A percentile compares a stretch with the other conserved stretches of the same genome.
Evolutionary conservation across 2,329 filamentous ascomycete genomes (phyloP).

Genomic region (Paraphaeosphaeria minitans): DNA sequence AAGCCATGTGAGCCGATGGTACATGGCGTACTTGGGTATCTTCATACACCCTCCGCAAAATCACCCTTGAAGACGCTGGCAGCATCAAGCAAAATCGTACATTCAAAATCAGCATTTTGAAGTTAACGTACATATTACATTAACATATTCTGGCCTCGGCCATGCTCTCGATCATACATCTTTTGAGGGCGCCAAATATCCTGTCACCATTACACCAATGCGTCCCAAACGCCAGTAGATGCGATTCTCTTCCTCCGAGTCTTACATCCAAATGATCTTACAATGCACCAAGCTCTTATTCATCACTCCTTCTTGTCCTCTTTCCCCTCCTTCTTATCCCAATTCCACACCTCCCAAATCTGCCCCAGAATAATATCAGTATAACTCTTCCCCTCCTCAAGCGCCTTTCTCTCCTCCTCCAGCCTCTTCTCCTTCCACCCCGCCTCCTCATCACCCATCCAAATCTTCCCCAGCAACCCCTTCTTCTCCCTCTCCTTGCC

Average conservation of each 20-base stretch:
- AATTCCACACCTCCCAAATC: constrained; percentile 56
- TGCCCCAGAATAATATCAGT: constrained; percentile 52
- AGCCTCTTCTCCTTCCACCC: constrained; percentile 53
- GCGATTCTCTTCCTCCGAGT: neutral
- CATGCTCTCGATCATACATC: neutral
- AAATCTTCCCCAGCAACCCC: constrained; percentile 40
- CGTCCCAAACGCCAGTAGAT: neutral
- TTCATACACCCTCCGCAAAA: no score
- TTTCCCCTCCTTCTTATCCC: constrained; percentile 45
- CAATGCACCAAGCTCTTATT: no score
- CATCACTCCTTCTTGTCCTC: constrained; percentile 30
- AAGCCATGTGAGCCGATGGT: neutral
- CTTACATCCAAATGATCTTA: constrained; percentile 11
- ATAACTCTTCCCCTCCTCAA: constrained; percentile 49
- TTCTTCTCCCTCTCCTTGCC: constrained; percentile 28
- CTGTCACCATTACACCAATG: neutral
- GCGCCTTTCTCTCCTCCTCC: constrained; percentile 51
- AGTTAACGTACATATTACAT: neutral
- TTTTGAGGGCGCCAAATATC: neutral
- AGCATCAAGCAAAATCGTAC: neutral
- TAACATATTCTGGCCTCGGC: neutral
- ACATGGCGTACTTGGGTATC: no score
- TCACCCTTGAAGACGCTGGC: neutral
- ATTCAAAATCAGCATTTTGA: neutral
- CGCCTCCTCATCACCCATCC: constrained; percentile 49